Conservation (phyloP, 2,329 filamentous ascomycete genomes). For the Ilyonectria destructans region DNA sequence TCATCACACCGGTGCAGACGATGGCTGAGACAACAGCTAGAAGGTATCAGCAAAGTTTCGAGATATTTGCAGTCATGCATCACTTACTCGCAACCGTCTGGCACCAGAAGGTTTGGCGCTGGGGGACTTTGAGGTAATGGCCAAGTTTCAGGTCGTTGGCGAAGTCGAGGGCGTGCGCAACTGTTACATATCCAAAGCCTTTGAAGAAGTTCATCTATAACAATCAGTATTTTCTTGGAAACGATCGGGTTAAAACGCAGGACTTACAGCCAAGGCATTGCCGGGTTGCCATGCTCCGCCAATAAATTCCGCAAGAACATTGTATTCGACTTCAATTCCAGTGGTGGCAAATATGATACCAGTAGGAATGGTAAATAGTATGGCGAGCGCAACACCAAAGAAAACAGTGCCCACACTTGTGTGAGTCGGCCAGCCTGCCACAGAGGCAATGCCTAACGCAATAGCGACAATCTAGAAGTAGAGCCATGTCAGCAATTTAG, state of each 20-base stretch:
- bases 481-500: too few species aligned
- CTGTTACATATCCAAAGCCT: constrained; percentile 58
- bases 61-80: too few species aligned
- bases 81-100: constrained; percentile 53
- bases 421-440: constrained; percentile 60
- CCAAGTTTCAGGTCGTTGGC: constrained; percentile 56
- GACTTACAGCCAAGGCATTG: constrained; percentile 57
- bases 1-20: constrained; percentile 55
- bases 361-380: constrained; percentile 62
- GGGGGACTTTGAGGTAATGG: constrained; percentile 64
- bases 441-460: constrained; percentile 54
- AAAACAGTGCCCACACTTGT: constrained; percentile 62
- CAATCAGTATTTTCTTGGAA: neutral
- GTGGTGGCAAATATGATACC: constrained; percentile 65
- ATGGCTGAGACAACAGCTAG: constrained; percentile 53
- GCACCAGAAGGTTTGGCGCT: constrained; percentile 54
- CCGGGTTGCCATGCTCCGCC: constrained; percentile 61
- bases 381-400: constrained; percentile 60
- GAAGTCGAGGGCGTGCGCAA: constrained; percentile 57
- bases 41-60: neutral
- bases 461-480: constrained; percentile 46
- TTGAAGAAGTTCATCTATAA: constrained; percentile 64
- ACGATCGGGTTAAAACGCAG: fast-evolving
- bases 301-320: constrained; percentile 65
- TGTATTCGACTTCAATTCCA: constrained; percentile 60